Base-by-base conservation (phyloP, 768 basidiomycete genomes). In the Suillus discolor region DNA sequence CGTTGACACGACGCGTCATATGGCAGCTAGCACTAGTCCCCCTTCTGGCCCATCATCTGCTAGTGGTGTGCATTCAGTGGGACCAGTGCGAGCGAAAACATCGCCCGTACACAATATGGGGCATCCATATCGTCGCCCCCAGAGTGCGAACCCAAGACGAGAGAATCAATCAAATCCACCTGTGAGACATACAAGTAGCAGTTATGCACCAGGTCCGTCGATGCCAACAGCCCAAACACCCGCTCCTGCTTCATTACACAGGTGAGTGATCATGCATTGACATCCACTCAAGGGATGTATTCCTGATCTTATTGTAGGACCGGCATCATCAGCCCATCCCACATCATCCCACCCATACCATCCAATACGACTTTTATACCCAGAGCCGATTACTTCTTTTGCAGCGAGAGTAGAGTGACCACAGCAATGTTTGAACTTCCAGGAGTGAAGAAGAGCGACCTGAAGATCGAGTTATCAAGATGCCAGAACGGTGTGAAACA, bases 371-470 rank as follows among this genome's bases (percentile, higher is more conserved):
- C 70, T n/a, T 81, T 82, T 70, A 72, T 80, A 67, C 86, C 89
- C 67, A 86, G 87, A 69, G 80, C 86, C 38, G 91, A 92, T 76
- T 77, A 88, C 61, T 80, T 84, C 72, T 89, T 86, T 78, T 83
- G 87, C 72, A 69, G 73, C 44, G 79, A 81, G 41, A 84, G 81
- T 61, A 81, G 81, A 73, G 72, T 81, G 45, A 77, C 91, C 70
- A 83, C 82, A 65, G 87, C 85, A 61, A 80, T 86, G 77, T 83
- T 91, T 72, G 90, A 92, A 76, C 79, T 92, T 38, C 91, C 91
- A 4, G 91, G 91, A 51, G 79, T 91, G 72, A 83, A 82, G 71
- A 84, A 80, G 67, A 74, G 74, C 67, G 86, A 90, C 70, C 70
- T 92, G 62, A 83, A 77, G 66, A 80, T 92, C 77, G 82, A 81